Base-by-base conservation (phyloP, 805 yeast species). In the Metschnikowia colocasiae region DNA sequence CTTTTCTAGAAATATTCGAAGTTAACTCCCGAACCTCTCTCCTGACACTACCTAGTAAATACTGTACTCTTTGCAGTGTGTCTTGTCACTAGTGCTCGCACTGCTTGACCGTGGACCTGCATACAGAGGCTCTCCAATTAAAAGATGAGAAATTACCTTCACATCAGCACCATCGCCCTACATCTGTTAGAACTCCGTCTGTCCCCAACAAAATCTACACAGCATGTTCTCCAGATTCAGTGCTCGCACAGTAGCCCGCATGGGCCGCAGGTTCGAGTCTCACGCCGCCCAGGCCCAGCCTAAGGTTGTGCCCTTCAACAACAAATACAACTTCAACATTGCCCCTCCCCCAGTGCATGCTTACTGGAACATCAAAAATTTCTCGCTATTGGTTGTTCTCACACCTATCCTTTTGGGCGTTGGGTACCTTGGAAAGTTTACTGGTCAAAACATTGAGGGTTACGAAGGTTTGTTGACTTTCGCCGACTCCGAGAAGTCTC, bases 301-400 rank as follows among this genome's bases (percentile, higher is more conserved):
- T 9, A 50, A 53, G 39, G 59, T 57, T 27, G 47, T 69, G n/a
- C 45, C 67, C n/a, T 72, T 72, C 64, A 67, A 59, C 59, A 72
- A 72, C 63, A 72, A 70, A 49, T 56, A 62, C 60, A 65, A 68
- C 58, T 72, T 72, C 61, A 65, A 72, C 59, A 64, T 62, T 49
- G 61, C 61, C 47, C 76, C 76, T 30, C 77, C 77, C 34, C 76
- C 70, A 43, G 71, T 69, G 43, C 77, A 72, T 54, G 67, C 65
- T 51, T 72, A 72, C 62, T 72, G 77, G 77, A 68, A 64, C 54
- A 57, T 59, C 52, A 63, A 69, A 48, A 71, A 71, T 57, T 60
- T 67, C 39, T 57, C 63, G 23, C 63, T 69, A 29, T 58, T 69
- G 41, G 51, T 71, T 39, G 73, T 71, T 27, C 67, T 69, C 45